These are phyloP conservation scores for Suhomyces kunorum DNA, from an alignment of 1,139 yeast species.

Conservation along the genomic window DNA sequence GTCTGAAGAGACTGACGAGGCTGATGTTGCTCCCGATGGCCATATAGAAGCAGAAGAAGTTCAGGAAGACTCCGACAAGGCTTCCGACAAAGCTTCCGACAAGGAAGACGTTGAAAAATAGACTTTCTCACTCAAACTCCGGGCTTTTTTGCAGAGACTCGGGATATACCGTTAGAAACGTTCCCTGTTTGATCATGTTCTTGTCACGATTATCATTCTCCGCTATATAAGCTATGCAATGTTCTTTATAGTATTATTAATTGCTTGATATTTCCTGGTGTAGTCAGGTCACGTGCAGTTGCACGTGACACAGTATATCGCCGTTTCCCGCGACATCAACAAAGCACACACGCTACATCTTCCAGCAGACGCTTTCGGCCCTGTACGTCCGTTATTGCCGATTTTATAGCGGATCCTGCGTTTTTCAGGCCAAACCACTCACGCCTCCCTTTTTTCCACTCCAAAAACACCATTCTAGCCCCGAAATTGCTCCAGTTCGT, in stretches of 20 bases:
- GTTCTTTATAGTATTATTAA: constrained; percentile 11
- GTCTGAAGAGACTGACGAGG: constrained; percentile 26
- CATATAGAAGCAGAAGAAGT: constrained; percentile 20
- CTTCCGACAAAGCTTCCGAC: constrained; percentile 17
- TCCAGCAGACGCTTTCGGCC: not conserved
- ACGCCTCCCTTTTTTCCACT: not conserved
- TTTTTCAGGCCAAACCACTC: not conserved
- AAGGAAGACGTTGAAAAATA: constrained; percentile 22
- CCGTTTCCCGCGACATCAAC: constrained; percentile 3
- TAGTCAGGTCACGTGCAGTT: no score
- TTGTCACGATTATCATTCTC: constrained; percentile 12
- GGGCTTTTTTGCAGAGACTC: not conserved
- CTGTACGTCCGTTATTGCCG: not conserved
- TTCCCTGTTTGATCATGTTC: constrained; percentile 3
- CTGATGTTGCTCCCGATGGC: constrained; percentile 23
- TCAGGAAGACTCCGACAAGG: constrained; percentile 23
- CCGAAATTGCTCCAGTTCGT: not conserved
- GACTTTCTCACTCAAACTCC: not conserved
- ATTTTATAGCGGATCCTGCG: not conserved
- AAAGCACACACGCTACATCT: not conserved
- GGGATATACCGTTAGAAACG: not conserved
- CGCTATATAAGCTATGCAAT: constrained; percentile 7
- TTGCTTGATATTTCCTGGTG: constrained; percentile 5
- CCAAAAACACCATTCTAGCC: not conserved
- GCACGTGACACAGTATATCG: constrained; percentile 1